Evolutionary conservation across 139 green algal species (phyloP).

Genomic region (Pleodorina starrii): DNA sequence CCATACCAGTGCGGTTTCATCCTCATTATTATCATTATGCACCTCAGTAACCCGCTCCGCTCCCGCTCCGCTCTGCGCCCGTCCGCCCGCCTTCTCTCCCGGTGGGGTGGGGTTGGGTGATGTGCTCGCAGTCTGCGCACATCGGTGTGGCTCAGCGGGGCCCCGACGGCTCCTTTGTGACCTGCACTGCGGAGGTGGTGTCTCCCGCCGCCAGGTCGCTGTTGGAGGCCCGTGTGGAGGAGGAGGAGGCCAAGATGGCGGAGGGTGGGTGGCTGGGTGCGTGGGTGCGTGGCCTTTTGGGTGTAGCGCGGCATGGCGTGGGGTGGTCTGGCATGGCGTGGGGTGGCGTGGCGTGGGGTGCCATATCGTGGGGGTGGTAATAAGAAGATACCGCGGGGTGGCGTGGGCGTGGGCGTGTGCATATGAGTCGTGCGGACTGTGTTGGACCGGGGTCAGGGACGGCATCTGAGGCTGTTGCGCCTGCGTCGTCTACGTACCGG

Average conservation of each 20-base stretch:
- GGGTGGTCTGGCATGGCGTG: neutral
- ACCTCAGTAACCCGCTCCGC: too few relatives aligned
- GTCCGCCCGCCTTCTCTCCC: too few relatives aligned
- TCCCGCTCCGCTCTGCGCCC: too few relatives aligned
- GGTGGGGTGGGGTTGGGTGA: too few relatives aligned
- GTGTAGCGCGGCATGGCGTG: too few relatives aligned
- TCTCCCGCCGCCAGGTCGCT: neutral
- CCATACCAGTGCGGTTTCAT: too few relatives aligned
- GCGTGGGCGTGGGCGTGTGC: neutral
- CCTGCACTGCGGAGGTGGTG: neutral
- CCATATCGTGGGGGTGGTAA: neutral
- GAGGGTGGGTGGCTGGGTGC: neutral
- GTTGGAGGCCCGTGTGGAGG: slow-evolving; percentile 19
- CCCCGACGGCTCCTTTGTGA: neutral
- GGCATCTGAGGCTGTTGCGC: too few relatives aligned
- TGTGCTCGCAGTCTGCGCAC: slow-evolving; percentile 22
- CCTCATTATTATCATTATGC: too few relatives aligned
- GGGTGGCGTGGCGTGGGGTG: neutral
- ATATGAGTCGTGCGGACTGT: neutral
- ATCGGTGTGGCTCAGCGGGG: slow-evolving; percentile 4
- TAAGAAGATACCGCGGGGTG: neutral
- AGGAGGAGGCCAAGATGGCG: slow-evolving; percentile 36
- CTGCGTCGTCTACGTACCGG: too few relatives aligned
- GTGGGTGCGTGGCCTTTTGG: too few relatives aligned
- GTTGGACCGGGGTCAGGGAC: too few relatives aligned